phyloP scores from a whole-genome alignment of 345 rosid species.

The Leavenworthia alabamica region DNA sequence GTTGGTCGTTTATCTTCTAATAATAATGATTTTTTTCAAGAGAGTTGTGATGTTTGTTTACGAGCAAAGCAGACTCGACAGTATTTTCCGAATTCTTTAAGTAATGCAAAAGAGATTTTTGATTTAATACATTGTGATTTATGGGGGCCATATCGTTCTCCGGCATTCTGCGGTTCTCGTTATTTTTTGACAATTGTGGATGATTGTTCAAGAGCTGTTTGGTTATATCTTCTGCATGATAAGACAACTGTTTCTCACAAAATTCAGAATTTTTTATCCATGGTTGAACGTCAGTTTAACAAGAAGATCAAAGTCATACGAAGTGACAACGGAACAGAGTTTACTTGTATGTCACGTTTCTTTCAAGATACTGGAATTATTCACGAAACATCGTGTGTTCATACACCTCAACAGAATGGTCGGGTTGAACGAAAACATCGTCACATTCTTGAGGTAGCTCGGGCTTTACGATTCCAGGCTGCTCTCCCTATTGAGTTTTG shows the following conservation, averaged over 20 bases:
- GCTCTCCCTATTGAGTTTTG: not conserved
- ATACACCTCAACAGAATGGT: not conserved
- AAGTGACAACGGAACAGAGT: not conserved
- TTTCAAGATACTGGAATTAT: not conserved
- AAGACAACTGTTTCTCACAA: fast-evolving
- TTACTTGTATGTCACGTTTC: not conserved
- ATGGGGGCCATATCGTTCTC: not conserved
- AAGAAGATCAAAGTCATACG: not conserved
- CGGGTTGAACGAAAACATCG: not conserved
- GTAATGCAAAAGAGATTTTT: not conserved
- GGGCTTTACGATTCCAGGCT: not conserved
- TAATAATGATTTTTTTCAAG: not conserved
- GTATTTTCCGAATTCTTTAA: not conserved
- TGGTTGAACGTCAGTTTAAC: not conserved
- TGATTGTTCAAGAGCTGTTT: not conserved
- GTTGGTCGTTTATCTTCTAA: not conserved
- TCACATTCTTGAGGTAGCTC: not conserved
- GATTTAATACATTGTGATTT: not conserved
- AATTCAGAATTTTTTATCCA: not conserved
- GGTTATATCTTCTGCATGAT: not conserved
- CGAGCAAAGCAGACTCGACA: not conserved
- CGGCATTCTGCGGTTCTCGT: not conserved
- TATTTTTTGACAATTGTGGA: not conserved
- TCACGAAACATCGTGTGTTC: not conserved
- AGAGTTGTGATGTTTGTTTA: not conserved